Percentiles rank a stretch among this genome's conserved stretches.
Evolutionary conservation across 1,284 basidiomycete genomes (phyloP).

Genomic region (Cryptococcus sp.): DNA sequence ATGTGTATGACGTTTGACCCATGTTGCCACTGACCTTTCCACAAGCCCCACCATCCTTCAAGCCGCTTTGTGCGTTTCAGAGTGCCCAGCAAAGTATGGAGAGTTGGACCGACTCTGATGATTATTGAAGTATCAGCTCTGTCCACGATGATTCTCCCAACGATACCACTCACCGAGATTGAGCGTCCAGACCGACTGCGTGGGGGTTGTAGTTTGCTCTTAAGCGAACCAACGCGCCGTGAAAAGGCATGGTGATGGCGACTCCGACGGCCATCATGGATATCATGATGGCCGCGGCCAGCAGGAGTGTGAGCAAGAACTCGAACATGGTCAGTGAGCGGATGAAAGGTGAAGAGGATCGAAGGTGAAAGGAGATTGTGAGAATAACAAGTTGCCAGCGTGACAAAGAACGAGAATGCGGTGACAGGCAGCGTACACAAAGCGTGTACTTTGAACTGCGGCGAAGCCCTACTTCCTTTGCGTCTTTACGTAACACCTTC

Average conservation of each 20-base stretch:
- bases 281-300: constrained; percentile 47
- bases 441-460: too few species aligned
- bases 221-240: constrained; percentile 50
- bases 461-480: background rate
- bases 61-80: constrained; percentile 70
- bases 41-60: constrained; percentile 78
- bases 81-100: constrained; percentile 58
- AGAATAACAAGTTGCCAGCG: too few species aligned
- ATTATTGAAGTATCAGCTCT: background rate
- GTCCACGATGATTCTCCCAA: background rate
- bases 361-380: too few species aligned
- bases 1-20: too few species aligned
- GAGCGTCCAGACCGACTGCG: constrained; percentile 72
- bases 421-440: too few species aligned
- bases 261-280: constrained; percentile 43
- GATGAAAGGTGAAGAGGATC: too few species aligned
- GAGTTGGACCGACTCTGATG: constrained; percentile 51
- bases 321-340: constrained; percentile 31
- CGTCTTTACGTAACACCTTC: background rate
- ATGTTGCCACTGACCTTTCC: constrained; percentile 68
- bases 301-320: constrained; percentile 44
- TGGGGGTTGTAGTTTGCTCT: constrained; percentile 56
- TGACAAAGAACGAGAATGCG: too few species aligned
- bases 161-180: constrained; percentile 35
- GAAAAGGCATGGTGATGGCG: constrained; percentile 51